Base-by-base conservation (phyloP, 495 filamentous ascomycete genomes). In the Penicillium robsamsonii region DNA sequence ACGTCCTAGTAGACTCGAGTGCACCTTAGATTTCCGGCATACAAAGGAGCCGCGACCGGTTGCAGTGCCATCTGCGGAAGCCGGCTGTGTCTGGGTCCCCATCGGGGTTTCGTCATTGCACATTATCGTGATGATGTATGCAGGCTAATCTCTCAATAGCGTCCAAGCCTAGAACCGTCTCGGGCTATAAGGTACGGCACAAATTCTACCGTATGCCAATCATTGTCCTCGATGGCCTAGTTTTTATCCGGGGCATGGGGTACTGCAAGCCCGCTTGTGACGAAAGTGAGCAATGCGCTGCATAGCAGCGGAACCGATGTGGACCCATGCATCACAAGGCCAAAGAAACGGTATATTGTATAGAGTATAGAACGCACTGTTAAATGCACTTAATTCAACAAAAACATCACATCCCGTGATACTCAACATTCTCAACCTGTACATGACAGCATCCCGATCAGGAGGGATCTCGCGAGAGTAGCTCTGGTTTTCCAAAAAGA, bases 201-300 rank as follows among this genome's bases (percentile, higher is more conserved):
- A 37, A 72, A 69, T 15, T 54, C 64, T 6, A 65, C 65, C 15
- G 69, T 59, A 48, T 62, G 60, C 67, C 67, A 75, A 60, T 75
- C 69, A 48, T 72, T 72, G 50, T 73, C 72, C 48, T 71, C 47
- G 46, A 72, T 68, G 24, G 60, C 65, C 56, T 66, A 65, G 40
- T 59, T 59, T 50, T 63, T 62, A 18, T 67, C 50, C 13, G 25
- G 55, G 4, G 44, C 24, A 18, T 64, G 35, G 15, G 53, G 57
- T 22, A 41, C 22, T 12, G 61, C 56, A 41, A 59, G 5, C 18
- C 18, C 48, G 5, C 57, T 50, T 41, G 62, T 47, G 27, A 56
- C 50, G 17, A 60, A 53, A 22, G 53, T 46, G 13, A 65, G 50
- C 30, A 65, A 41, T 33, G 53, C 54, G 53, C 56, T 50, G 47